Evolutionary conservation across 179 eudicot species (phyloP), one percentile per base, ranked within the genome.

Genomic region (Carnegiea gigantea): DNA sequence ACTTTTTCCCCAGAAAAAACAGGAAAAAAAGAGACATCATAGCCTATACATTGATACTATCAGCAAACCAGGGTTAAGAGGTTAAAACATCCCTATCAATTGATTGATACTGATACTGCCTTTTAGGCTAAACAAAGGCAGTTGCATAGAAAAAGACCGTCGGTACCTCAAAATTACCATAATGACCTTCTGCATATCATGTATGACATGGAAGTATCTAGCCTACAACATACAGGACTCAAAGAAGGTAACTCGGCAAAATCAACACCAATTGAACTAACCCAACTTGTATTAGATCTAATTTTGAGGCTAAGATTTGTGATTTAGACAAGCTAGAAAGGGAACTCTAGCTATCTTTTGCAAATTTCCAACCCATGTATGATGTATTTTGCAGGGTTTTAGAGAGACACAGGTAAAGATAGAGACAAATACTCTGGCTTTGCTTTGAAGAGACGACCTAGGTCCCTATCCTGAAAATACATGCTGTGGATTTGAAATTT

Each of bases 371-470:
- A 77, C 77, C 77, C 79, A 81, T 49, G 62, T 70, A 78, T 82
- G 60, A 24, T 43, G 73, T 76, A 23, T 23, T 73, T 79, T 86
- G 70, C 75, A 78, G 79, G 77, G 81, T 80, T 54, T 54, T 72
- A n/a, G 70, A 49, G 48, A 64, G 46, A 60, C 73, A 70, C 24
- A 59, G 54, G 24, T 70, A 43, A 13, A 43, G 70, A 79, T 3
- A 75, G 85, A 21, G 68, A 62, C 13, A 23, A 23, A 62, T 62
- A 81, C 75, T 81, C 67, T 88, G 89, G 81, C 97, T 93, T 93
- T 68, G 83, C 97, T 92, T 92, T 86, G 86, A 93, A 93, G 94
- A 90, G 90, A 93, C 76, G 96, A 86, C 79, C 68, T 43, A 70
- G 59, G 89, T 86, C 88, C 75, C 44, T 80, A 81, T 88, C 91